Base-by-base conservation (phyloP, 129 eudicot species). In the Tagetes erecta region DNA sequence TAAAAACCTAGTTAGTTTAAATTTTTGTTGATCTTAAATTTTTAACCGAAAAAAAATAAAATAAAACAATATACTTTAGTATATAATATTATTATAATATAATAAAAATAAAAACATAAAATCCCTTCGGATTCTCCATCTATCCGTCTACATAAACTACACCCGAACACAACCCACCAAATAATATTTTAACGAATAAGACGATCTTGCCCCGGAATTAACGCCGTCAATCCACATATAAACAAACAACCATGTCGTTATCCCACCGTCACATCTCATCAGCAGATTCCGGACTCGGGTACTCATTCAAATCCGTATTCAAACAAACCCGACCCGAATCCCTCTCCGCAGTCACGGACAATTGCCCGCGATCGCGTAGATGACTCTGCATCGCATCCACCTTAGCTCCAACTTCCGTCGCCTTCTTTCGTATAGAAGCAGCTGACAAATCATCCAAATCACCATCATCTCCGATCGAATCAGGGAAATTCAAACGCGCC, bases 111-210 rank as follows among this genome's bases (percentile, higher is more conserved):
- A 30, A 31, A 58, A 58, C 14, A 33, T 3, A 57, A 20, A 58
- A 58, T 58, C 64, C 64, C 64, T 58, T 31, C 14, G 39, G 64
- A 58, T 33, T 58, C 64, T 58, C 64, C 64, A 58, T 33, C 64
- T 33, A 58, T 58, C 64, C 64, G 3, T 58, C 64, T 31, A 58
- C 64, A 58, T 58, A 58, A 57, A 31, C 64, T 3, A 44, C 47
- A 44, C 47, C 11, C 27, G 27, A 20, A 50, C 14, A 52, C 31
- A n/a, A 53, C 50, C 57, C 57, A 51, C 57, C 31, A 31, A 58
- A 31, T 31, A 31, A 58, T 31, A 58, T 27, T 58, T 31, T 3
- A 58, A 31, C 3, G 2, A 7, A 7, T 57, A 57, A 57, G 36
- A 27, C 64, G 2, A 57, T 12, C 64, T 37, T 3, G 13, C 6